Evolutionary conservation across 2,329 filamentous ascomycete genomes (phyloP).

Genomic region (Eutypa lata): DNA sequence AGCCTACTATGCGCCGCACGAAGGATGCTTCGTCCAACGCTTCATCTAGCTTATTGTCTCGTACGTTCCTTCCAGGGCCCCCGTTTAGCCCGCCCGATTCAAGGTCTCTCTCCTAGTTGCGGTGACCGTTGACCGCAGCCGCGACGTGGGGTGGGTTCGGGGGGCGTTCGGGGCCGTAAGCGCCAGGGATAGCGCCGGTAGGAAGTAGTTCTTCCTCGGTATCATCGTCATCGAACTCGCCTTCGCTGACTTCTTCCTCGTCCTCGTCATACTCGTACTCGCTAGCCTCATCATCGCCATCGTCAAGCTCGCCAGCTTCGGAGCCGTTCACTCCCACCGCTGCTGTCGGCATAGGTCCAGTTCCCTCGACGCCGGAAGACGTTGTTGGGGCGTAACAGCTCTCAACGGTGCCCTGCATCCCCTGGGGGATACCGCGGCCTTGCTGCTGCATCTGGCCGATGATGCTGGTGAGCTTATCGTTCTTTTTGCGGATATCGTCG

Average conservation of each 20-base stretch:
- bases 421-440: constrained; percentile 71
- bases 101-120: constrained; percentile 3
- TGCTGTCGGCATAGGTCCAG: constrained; percentile 25
- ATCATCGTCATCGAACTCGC: constrained; percentile 46
- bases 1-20: neutral
- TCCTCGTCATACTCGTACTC: constrained; percentile 65
- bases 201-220: constrained; percentile 46
- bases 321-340: constrained; percentile 59
- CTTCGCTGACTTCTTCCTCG: constrained; percentile 36
- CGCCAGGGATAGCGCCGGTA: constrained; percentile 14
- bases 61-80: neutral
- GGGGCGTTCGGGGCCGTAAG: constrained; percentile 26
- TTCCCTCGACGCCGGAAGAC: neutral
- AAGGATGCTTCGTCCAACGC: neutral
- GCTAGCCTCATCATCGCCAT: constrained; percentile 56
- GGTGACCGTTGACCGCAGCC: constrained; percentile 27
- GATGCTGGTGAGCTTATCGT: constrained; percentile 87
- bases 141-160: constrained; percentile 3
- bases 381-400: constrained; percentile 46
- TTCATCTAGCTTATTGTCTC: neutral
- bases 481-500: constrained; percentile 78
- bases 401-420: constrained; percentile 58
- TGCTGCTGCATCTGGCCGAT: constrained; percentile 97
- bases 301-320: constrained; percentile 61
- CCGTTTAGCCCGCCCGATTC: neutral